Percentiles rank a stretch among this genome's conserved stretches.
phyloP scores from a whole-genome alignment of 202 grass and related monocot species.

The Cymbopogon flexuosus region DNA sequence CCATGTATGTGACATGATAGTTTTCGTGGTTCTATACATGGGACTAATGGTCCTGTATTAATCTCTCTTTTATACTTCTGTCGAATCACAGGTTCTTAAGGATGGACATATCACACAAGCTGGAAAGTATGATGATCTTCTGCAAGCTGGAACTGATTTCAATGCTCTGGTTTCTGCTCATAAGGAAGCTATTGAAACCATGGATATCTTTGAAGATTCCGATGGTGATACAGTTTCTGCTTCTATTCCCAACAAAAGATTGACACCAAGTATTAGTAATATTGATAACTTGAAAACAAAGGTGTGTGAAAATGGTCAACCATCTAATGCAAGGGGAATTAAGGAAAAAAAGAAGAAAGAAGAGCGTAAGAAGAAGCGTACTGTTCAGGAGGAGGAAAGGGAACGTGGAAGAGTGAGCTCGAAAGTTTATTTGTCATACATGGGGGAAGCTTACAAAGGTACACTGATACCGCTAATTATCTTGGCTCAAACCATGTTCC shows the following conservation, averaged over 20 bases:
- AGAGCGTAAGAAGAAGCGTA: constrained; percentile 65
- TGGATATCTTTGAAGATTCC: constrained; percentile 79
- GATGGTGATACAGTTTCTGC: constrained; percentile 36
- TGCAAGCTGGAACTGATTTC: constrained; percentile 94
- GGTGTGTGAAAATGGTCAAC: constrained; percentile 48
- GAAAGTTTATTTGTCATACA: constrained; percentile 93
- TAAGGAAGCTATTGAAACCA: constrained; percentile 88
- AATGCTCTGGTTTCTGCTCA: constrained; percentile 86
- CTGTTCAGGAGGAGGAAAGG: constrained; percentile 87
- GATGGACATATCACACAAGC: constrained; percentile 87
- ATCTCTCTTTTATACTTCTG: neutral
- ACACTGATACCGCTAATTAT: constrained; percentile 88
- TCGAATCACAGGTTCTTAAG: constrained; percentile 65
- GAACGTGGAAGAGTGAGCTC: constrained; percentile 86
- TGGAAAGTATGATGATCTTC: constrained; percentile 93
- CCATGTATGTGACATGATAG: no score
- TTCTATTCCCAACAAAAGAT: constrained; percentile 53
- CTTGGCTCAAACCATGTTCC: constrained; percentile 78
- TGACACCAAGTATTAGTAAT: constrained; percentile 69
- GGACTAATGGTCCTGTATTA: neutral
- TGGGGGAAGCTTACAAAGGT: constrained; percentile 94
- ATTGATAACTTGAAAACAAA: constrained; percentile 75
- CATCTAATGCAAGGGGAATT: constrained; percentile 49
- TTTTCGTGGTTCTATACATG: constrained; percentile 5
- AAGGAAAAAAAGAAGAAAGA: constrained; percentile 80